Evolutionary conservation across 2,329 filamentous ascomycete species (phyloP).

Genomic region (Fusarium sp.): DNA sequence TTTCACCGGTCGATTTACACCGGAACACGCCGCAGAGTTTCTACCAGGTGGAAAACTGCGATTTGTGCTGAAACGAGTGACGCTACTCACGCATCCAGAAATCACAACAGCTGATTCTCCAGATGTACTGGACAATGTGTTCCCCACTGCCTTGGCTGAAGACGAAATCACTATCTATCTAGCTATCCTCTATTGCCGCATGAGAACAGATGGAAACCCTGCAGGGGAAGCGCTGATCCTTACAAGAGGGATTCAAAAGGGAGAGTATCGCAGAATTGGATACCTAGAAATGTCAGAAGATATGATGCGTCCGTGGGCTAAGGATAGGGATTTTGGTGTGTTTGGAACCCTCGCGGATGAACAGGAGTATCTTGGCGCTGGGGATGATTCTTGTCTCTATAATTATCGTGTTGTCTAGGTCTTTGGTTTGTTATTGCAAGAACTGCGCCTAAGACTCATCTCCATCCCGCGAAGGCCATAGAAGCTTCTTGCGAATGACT

Average conservation of each 20-base stretch:
- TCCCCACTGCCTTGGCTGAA: not conserved
- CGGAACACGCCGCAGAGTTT: constrained; percentile 35
- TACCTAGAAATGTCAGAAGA: constrained; percentile 8
- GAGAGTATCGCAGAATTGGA: constrained; percentile 36
- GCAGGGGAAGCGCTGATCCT: constrained; percentile 23
- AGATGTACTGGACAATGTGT: constrained; percentile 15
- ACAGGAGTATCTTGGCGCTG: constrained; percentile 23
- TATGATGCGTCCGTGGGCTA: constrained; percentile 6
- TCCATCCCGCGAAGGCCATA: constrained; percentile 48
- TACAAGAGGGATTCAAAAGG: constrained; percentile 20
- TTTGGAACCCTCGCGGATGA: constrained; percentile 24
- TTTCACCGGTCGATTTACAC: constrained; percentile 23
- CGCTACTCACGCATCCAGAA: not conserved
- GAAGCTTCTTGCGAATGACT: constrained; percentile 40
- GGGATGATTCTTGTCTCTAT: constrained; percentile 14
- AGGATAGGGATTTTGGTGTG: constrained; percentile 26
- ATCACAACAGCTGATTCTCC: no score
- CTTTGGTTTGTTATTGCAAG: not conserved
- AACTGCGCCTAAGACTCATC: constrained; percentile 18
- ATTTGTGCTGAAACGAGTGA: constrained; percentile 21
- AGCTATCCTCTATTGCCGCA: constrained; percentile 26
- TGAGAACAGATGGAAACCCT: not conserved
- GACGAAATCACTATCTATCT: constrained; percentile 20
- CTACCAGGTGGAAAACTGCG: constrained; percentile 32
- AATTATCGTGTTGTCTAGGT: constrained; percentile 32